Base-by-base conservation (phyloP, 176 grass and related monocot species). In the Bromus sterilis region DNA sequence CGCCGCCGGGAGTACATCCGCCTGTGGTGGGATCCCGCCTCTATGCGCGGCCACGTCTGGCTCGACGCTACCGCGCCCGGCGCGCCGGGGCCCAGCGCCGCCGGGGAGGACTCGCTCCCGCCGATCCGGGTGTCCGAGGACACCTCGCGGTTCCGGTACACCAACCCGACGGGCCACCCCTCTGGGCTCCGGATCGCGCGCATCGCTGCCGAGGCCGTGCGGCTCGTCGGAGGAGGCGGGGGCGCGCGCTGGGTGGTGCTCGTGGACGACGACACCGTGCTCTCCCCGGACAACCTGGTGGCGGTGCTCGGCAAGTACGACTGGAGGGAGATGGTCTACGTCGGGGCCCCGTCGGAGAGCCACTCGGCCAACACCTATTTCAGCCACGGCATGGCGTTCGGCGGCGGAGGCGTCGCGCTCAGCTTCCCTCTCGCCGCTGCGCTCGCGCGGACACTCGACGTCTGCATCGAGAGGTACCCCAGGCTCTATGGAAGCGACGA, bases 361-460 rank as follows among this genome's bases (percentile, higher is more conserved):
- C 93, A 99, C 76, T 99, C 93, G 0, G 93, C 96, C 0, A 99
- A 99, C 82, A 99, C 93, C 6, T 95, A 95, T 57, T 99, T 99
- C 91, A 95, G 91, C 84, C 96, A 99, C 75, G 75, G 88, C 24
- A 99, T 95, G 96, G 96, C 96, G 5, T 99, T 95, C 59, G 96
- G 96, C 20, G 93, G 96, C 7, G 96, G 96, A 1, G 96, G 96
- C 11, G 92, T 99, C 46, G 96, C 93, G 49, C 86, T 99, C 81
- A 99, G 96, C 63, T 90, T 95, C 56, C 93, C 91, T 26, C 87
- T 99, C 46, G 93, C 96, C 1, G 63, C 78, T 10, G 93, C 93
- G 24, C 93, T 99, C 25, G 82, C 83, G 9, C 39, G 34, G 60
- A 91, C 92, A 56, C 89, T 93, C 49, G 93, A 95, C 71, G 91